These are phyloP conservation scores for Cymbopogon flexuosus DNA, from an alignment of 202 grass and related monocot genomes.

Conservation along the genomic window DNA sequence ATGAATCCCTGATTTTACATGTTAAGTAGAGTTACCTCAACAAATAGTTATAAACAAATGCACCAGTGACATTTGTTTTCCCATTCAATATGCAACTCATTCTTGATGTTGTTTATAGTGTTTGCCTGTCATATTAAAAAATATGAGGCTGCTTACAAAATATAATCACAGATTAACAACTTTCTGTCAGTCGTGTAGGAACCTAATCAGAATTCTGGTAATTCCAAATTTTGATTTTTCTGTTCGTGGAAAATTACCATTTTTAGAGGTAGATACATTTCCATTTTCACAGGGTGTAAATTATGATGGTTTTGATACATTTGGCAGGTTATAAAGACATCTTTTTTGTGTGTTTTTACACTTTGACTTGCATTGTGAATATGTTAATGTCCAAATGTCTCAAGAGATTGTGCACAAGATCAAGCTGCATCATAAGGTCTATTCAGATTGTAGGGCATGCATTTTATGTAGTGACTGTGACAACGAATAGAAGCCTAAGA, in stretches of 20 bases:
- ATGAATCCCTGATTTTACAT: neutral
- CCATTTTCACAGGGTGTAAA: neutral
- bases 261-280: conserved; percentile 16
- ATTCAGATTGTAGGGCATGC: neutral
- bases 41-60: neutral
- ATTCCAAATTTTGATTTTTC: neutral
- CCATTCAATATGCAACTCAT: neutral
- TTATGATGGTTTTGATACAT: neutral
- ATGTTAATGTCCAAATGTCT: neutral
- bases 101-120: neutral
- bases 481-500: neutral
- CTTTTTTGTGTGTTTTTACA: neutral
- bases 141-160: neutral
- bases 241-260: neutral
- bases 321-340: neutral
- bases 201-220: neutral
- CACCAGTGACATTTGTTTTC: neutral
- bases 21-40: neutral
- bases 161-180: neutral
- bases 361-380: neutral
- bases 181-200: neutral
- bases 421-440: neutral
- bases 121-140: neutral
- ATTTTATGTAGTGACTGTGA: neutral
- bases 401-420: neutral